phyloP scores from a whole-genome alignment of 768 basidiomycete genomes.

The Phlegmacium glaucopus region DNA sequence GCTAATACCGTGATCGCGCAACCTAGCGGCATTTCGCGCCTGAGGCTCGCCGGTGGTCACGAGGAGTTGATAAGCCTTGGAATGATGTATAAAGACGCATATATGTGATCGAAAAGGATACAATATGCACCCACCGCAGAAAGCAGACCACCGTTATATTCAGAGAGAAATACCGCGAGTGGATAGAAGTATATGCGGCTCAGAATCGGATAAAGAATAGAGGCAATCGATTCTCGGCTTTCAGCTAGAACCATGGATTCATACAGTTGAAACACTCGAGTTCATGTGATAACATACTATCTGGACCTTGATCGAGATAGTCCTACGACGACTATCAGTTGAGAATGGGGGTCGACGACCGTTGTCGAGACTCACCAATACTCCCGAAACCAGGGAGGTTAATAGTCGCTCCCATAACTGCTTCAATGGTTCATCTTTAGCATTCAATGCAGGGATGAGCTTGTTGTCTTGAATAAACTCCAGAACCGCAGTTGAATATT shows the following conservation, averaged over 20 bases:
- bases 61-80: slow-evolving; percentile 51
- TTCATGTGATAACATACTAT: slow-evolving; percentile 3
- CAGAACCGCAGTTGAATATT: slow-evolving; percentile 39
- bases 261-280: no score
- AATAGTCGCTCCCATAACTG: slow-evolving; percentile 44
- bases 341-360: no score
- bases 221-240: slow-evolving; percentile 16
- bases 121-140: slow-evolving; percentile 17
- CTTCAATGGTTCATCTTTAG: slow-evolving; percentile 11
- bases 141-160: slow-evolving; percentile 17
- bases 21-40: slow-evolving; percentile 37
- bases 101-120: slow-evolving; percentile 13
- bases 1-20: slow-evolving; percentile 45
- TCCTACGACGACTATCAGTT: slow-evolving; percentile 5
- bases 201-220: slow-evolving; percentile 19
- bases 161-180: neutral
- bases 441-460: slow-evolving; percentile 23
- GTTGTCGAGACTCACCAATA: slow-evolving; percentile 13
- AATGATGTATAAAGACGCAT: slow-evolving; percentile 6
- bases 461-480: slow-evolving; percentile 35
- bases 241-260: slow-evolving; percentile 6
- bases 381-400: slow-evolving; percentile 47
- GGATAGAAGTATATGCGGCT: slow-evolving; percentile 17
- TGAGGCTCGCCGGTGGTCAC: slow-evolving; percentile 43
- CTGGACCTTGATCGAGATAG: slow-evolving; percentile 16